These are phyloP conservation scores for Cephalotrichum gorgonifer DNA, from an alignment of 2,329 filamentous ascomycete species.

Conservation along the genomic window DNA sequence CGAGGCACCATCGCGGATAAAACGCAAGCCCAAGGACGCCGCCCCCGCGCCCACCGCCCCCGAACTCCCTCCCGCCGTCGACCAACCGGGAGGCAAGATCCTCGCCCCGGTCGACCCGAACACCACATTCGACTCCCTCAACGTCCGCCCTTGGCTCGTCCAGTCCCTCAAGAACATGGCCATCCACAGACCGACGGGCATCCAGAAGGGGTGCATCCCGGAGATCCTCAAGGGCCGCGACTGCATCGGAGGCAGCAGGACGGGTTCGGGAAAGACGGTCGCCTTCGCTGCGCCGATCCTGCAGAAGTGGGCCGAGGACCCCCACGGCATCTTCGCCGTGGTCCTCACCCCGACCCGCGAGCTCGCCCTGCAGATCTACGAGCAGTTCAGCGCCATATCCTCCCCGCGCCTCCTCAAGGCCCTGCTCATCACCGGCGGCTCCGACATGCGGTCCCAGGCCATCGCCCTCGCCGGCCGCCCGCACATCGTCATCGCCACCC, in stretches of 20 bases:
- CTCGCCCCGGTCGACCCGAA: constrained; percentile 44
- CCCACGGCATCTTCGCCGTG: constrained; percentile 80
- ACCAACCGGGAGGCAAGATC: too few relatives aligned
- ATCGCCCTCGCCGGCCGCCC: constrained; percentile 72
- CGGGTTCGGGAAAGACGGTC: constrained; percentile 94
- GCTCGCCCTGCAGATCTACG: constrained; percentile 88
- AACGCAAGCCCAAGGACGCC: constrained; percentile 20
- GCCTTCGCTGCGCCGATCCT: constrained; percentile 92
- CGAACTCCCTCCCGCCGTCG: constrained; percentile 10
- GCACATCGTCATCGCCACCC: constrained; percentile 90
- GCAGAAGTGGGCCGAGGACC: constrained; percentile 88
- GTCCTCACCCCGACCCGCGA: constrained; percentile 86
- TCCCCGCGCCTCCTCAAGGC: constrained; percentile 80
- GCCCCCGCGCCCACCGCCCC: constrained; percentile 8
- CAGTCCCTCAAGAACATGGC: constrained; percentile 66
- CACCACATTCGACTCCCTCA: constrained; percentile 60
- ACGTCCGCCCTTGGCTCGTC: constrained; percentile 79
- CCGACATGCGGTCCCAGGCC: constrained; percentile 86
- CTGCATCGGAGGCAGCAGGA: constrained; percentile 89
- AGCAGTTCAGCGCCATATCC: constrained; percentile 90
- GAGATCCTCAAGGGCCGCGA: constrained; percentile 85
- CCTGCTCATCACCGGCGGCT: constrained; percentile 81
- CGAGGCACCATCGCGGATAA: constrained; percentile 43
- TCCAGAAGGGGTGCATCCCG: constrained; percentile 88
- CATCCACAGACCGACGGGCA: constrained; percentile 80